phyloP scores from a whole-genome alignment of 2,329 filamentous ascomycete genomes.

The Fusarium sp. region DNA sequence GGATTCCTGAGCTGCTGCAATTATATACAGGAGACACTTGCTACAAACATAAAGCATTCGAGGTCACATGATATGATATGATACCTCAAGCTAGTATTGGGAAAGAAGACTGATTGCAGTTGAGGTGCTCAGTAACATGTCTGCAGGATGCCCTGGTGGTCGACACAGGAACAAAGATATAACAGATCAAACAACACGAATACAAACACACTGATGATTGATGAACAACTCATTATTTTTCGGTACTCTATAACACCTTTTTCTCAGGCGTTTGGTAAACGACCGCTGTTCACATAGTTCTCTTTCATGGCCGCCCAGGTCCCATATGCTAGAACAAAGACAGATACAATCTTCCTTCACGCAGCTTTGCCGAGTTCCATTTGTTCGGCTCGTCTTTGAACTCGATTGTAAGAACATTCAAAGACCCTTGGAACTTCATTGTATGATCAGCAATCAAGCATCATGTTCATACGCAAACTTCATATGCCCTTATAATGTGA shows the following conservation, averaged over 20 bases:
- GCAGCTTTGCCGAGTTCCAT: not conserved
- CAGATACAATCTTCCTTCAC: not conserved
- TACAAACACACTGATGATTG: not conserved
- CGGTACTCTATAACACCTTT: fast-evolving
- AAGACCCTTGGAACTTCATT: not conserved
- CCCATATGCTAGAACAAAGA: slow-evolving; percentile 10
- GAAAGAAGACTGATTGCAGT: too few species aligned
- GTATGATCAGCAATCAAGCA: not conserved
- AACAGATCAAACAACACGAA: not conserved
- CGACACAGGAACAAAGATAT: not conserved
- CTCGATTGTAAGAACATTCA: not conserved
- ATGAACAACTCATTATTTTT: too few species aligned
- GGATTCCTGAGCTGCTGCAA: not conserved
- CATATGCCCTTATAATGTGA: not conserved
- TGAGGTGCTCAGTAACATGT: not conserved
- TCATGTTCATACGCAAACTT: not conserved
- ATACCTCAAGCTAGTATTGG: not conserved
- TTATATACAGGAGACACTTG: not conserved
- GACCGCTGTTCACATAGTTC: not conserved
- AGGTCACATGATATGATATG: fast-evolving
- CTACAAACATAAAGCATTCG: not conserved
- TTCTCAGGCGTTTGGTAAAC: not conserved
- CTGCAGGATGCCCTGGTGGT: not conserved
- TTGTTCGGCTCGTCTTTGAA: not conserved
- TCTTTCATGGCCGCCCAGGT: not conserved